Conservation (phyloP, 2,329 filamentous ascomycete genomes). For the Trematosphaeria pertusa region DNA sequence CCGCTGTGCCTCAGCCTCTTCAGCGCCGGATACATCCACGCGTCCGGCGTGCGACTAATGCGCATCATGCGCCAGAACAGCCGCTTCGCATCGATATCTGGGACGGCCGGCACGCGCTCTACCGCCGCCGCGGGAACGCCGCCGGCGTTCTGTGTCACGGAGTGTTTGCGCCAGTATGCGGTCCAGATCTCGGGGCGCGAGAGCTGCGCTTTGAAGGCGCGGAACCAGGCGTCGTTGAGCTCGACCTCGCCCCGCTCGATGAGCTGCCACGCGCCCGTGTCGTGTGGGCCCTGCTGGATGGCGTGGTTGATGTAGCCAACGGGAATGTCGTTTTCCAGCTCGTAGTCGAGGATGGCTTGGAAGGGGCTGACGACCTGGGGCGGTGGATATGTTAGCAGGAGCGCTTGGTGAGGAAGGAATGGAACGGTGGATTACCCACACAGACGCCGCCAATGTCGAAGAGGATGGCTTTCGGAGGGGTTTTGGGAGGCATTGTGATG, state of each 20-base stretch:
- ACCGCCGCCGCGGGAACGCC: conserved; percentile 38
- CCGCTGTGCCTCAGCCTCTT: conserved; percentile 64
- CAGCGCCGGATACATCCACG: conserved; percentile 87
- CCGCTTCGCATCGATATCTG: conserved; percentile 75
- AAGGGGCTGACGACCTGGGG: conserved; percentile 85
- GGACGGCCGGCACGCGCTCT: conserved; percentile 64
- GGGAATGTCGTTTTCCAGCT: conserved; percentile 76
- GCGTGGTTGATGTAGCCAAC: conserved; percentile 90
- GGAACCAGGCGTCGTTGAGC: conserved; percentile 77
- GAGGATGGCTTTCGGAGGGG: conserved; percentile 55
- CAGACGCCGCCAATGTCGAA: conserved; percentile 98
- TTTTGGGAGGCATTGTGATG: neutral
- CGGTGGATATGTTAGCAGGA: conserved; percentile 1
- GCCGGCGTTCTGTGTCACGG: conserved; percentile 21
- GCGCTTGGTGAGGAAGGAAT: conserved; percentile 9
- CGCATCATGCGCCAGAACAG: conserved; percentile 95
- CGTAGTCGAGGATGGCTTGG: conserved; percentile 91
- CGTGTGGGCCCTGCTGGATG: conserved; percentile 78
- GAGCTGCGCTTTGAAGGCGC: conserved; percentile 77
- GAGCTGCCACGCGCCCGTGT: conserved; percentile 81
- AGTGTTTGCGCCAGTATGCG: conserved; percentile 56
- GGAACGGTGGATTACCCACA: conserved; percentile 67
- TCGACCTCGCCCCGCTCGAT: conserved; percentile 84
- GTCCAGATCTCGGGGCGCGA: conserved; percentile 72
- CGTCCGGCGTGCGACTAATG: conserved; percentile 72